Conservation (phyloP, 169 alveolate genomes). For the Plasmodium falciparum region DNA sequence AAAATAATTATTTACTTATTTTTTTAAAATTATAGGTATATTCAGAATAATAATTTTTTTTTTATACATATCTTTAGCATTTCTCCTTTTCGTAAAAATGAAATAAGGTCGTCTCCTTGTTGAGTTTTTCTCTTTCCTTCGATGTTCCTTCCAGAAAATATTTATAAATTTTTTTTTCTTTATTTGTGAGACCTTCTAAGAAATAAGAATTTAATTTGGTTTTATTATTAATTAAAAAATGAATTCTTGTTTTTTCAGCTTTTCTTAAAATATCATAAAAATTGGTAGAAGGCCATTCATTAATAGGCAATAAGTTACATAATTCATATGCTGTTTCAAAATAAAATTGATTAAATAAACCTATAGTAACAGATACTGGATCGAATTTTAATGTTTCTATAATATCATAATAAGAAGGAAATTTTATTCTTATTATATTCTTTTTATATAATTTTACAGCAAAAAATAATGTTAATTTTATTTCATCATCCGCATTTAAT, state of each 20-base stretch:
- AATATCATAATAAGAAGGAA: conserved; percentile 74
- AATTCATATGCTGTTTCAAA: conserved; percentile 75
- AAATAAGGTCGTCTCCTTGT: conserved; percentile 57
- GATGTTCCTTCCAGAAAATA: conserved; percentile 75
- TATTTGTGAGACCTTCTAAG: conserved; percentile 75
- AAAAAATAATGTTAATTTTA: conserved; percentile 59
- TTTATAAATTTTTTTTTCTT: conserved; percentile 72
- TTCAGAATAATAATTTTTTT: too few species aligned
- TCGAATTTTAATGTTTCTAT: conserved; percentile 70
- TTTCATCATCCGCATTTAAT: conserved; percentile 62
- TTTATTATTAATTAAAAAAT: conserved; percentile 62
- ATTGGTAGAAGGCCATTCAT: conserved; percentile 75
- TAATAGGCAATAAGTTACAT: conserved; percentile 61
- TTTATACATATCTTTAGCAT: conserved; percentile 6
- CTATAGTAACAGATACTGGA: conserved; percentile 73
- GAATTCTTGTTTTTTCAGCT: conserved; percentile 76
- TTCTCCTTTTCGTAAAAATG: conserved; percentile 68
- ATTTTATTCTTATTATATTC: conserved; percentile 62
- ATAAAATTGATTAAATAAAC: conserved; percentile 71
- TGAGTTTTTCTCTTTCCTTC: conserved; percentile 63
- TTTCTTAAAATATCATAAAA: conserved; percentile 72
- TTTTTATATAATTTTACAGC: conserved; percentile 73
- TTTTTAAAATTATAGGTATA: too few species aligned
- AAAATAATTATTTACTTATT: too few species aligned
- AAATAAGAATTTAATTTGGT: conserved; percentile 72